These are phyloP conservation scores for Cucurbita maxima DNA, from an alignment of 306 rosid species.

Conservation along the genomic window DNA sequence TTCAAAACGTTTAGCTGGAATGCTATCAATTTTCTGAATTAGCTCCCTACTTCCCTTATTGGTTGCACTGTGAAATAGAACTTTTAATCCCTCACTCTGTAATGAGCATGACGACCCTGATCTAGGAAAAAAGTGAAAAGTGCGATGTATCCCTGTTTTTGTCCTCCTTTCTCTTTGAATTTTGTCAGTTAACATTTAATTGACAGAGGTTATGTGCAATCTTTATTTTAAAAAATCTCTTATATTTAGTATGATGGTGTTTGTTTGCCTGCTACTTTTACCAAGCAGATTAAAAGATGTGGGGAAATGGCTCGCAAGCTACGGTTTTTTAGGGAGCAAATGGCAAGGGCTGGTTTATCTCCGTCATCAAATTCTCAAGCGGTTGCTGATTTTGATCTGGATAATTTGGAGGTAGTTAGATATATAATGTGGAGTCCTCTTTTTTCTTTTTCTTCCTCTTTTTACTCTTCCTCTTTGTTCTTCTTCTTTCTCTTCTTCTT, in stretches of 20 bases:
- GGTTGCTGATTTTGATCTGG: conserved; percentile 29
- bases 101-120: not conserved
- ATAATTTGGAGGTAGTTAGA: conserved; percentile 55
- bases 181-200: not conserved
- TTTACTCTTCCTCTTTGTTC: not conserved
- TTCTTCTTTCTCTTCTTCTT: not conserved
- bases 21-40: not conserved
- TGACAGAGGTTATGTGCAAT: not conserved
- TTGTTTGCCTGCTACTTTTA: conserved; percentile 8
- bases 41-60: not conserved
- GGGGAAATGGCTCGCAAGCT: conserved; percentile 70
- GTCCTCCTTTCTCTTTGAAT: not conserved
- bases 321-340: conserved; percentile 63
- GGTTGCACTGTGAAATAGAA: not conserved
- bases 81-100: not conserved
- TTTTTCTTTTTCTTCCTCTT: not conserved
- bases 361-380: conserved; percentile 20
- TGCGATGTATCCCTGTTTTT: not conserved
- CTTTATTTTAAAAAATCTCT: not conserved
- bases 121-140: not conserved
- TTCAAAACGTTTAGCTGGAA: not conserved
- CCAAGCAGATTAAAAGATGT: conserved; percentile 50
- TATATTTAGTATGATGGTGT: not conserved
- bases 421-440: not conserved
- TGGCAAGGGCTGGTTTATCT: conserved; percentile 43